Evolutionary conservation across 805 yeast species (phyloP).

Genomic region (Hanseniaspora thailandica): DNA sequence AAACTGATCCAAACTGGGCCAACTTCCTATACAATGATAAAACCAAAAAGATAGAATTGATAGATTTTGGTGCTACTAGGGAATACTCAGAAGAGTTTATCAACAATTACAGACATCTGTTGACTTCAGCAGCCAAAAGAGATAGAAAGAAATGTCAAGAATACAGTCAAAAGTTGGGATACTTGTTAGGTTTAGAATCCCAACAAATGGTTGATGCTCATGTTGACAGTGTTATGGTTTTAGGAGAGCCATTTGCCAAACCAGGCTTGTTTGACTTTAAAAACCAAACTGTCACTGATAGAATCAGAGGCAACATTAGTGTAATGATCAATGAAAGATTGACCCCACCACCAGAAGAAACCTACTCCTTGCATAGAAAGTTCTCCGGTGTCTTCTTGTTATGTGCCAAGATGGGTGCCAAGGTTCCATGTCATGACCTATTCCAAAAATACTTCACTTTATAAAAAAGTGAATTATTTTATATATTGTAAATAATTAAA

Average conservation of each 20-base stretch:
- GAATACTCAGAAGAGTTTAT: slow-evolving; percentile 61
- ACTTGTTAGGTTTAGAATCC: slow-evolving; percentile 82
- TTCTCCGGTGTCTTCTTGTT: slow-evolving; percentile 86
- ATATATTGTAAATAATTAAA: not conserved
- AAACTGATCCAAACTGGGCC: slow-evolving; percentile 99
- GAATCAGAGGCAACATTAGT: slow-evolving; percentile 78
- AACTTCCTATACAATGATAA: slow-evolving; percentile 71
- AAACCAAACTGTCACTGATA: slow-evolving; percentile 82
- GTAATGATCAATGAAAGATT: slow-evolving; percentile 84
- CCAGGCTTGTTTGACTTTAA: slow-evolving; percentile 51
- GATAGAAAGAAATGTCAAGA: slow-evolving; percentile 55
- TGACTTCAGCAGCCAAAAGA: slow-evolving; percentile 60
- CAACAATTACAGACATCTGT: slow-evolving; percentile 51
- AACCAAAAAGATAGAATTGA: slow-evolving; percentile 65
- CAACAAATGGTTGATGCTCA: slow-evolving; percentile 84
- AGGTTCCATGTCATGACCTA: slow-evolving; percentile 66
- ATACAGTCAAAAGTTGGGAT: slow-evolving; percentile 66
- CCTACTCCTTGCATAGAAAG: slow-evolving; percentile 90
- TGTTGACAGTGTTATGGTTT: slow-evolving; percentile 73
- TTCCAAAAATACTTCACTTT: slow-evolving; percentile 64
- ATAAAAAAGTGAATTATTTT: no score
- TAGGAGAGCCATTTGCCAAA: slow-evolving; percentile 80
- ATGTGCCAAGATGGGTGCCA: slow-evolving; percentile 75
- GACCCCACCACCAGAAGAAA: slow-evolving; percentile 97
- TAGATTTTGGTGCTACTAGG: slow-evolving; percentile 94